phyloP scores from a whole-genome alignment of 805 yeast genomes.

The Wickerhamomyces rabaulensis region DNA sequence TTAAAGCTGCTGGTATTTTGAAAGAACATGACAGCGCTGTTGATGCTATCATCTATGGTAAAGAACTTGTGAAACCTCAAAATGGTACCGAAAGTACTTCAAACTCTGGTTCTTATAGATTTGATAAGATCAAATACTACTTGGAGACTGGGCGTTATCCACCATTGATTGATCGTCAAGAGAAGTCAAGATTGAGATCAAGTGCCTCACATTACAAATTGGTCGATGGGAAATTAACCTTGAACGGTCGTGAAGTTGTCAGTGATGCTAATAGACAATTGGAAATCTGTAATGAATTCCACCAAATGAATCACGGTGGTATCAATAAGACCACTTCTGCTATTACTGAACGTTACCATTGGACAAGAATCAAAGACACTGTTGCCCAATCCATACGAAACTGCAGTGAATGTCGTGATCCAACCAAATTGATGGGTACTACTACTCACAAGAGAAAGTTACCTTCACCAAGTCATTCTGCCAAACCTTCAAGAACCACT shows the following conservation, averaged over 20 bases:
- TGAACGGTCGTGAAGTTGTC: slow-evolving; percentile 81
- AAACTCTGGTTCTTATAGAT: slow-evolving; percentile 47
- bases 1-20: slow-evolving; percentile 83
- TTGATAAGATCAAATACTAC: slow-evolving; percentile 73
- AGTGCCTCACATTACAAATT: slow-evolving; percentile 73
- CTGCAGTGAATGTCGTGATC: slow-evolving; percentile 59
- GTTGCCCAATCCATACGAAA: slow-evolving; percentile 72
- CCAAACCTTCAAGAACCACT: background rate
- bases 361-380: slow-evolving; percentile 88
- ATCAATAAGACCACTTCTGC: slow-evolving; percentile 80
- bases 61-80: slow-evolving; percentile 55
- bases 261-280: slow-evolving; percentile 70
- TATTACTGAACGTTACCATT: slow-evolving; percentile 77
- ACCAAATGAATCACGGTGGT: slow-evolving; percentile 71
- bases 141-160: slow-evolving; percentile 86
- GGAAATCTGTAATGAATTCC: slow-evolving; percentile 67
- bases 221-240: slow-evolving; percentile 64
- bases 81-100: slow-evolving; percentile 37
- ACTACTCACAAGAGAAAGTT: slow-evolving; percentile 10
- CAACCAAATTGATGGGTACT: slow-evolving; percentile 10
- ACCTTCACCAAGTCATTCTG: slow-evolving; percentile 7
- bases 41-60: slow-evolving; percentile 81
- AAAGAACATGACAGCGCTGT: slow-evolving; percentile 82
- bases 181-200: slow-evolving; percentile 81
- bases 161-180: slow-evolving; percentile 72